Base-by-base conservation (phyloP, 495 filamentous ascomycete genomes). In the Penicillium ucsense region DNA sequence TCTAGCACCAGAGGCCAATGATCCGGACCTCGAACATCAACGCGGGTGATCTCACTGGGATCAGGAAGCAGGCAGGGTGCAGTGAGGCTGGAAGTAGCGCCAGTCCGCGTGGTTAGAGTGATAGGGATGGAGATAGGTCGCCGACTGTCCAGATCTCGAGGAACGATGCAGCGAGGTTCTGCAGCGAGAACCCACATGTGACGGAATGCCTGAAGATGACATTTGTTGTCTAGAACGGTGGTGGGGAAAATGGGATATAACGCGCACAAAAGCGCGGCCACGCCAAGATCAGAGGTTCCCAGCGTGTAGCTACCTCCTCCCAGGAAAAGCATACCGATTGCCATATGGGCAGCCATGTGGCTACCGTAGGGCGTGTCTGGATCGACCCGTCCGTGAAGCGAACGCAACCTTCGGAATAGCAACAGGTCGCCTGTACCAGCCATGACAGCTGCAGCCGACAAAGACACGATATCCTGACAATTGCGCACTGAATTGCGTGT, bases 151-250 rank as follows among this genome's bases (percentile, higher is more conserved):
- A 91, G 77, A 52, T 97, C 91, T 39, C 88, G 83, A 6, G 84
- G 76, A 4, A 99, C 76, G 4, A 97, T 74, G 60, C 92, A 97
- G 42, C 92, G 81, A 1, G 87, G 79, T 50, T 97, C 92, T 5
- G 88, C 83, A 5, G 94, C 92, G 7, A 99, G 75, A 9, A 94
- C 89, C 92, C 92, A 99, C 59, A 99, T 82, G 64, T 99, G 92
- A 2, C 94, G 84, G 74, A 97, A 94, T 5, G 92, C 92, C 74
- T 99, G 92, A 3, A 97, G 75, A 51, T 99, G 92, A 29, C 86
- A 88, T 58, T 84, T 86, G 59, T 95, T 96, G 69, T 97, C 92
- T 42, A 92, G 82, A 3, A 95, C 85, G 4, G 81, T 82, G 30
- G 80, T 81, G 3, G 92, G 92, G 63, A 91, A 97, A 27, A 96